phyloP scores from a whole-genome alignment of 164 flowering plant genomes.

The Cinnamomum micranthum region DNA sequence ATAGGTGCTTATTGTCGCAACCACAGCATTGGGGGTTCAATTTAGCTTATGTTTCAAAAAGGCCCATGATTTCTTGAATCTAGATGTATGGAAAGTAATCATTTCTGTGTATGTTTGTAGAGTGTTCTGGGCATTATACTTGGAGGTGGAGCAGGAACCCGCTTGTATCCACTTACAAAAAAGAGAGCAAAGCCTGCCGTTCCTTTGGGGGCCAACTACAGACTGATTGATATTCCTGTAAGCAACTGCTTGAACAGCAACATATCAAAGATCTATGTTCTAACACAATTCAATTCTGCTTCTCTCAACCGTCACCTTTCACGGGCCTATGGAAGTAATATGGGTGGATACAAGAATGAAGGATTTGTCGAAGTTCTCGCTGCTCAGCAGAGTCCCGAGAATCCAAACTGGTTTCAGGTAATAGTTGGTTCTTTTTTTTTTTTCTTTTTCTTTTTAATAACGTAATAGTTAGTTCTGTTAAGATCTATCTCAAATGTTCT shows the following conservation, averaged over 20 bases:
- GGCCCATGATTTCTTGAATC: not conserved
- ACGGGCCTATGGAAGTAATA: constrained; percentile 70
- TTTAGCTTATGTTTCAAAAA: too few species aligned
- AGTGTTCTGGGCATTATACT: constrained; percentile 87
- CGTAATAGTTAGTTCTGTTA: constrained; percentile 21
- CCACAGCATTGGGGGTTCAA: too few species aligned
- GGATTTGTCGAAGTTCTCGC: constrained; percentile 96
- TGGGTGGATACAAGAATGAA: constrained; percentile 80
- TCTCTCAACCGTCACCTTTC: constrained; percentile 89
- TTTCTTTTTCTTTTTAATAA: too few species aligned
- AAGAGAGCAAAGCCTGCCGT: constrained; percentile 93
- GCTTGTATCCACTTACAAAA: constrained; percentile 83
- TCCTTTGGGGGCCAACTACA: constrained; percentile 82
- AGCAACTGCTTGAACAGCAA: constrained; percentile 91
- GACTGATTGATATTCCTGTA: constrained; percentile 86
- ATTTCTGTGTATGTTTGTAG: constrained; percentile 26
- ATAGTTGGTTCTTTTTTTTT: not conserved
- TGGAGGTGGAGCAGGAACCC: constrained; percentile 90
- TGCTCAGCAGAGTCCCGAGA: constrained; percentile 91
- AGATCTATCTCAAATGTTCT: too few species aligned
- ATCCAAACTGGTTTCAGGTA: constrained; percentile 92
- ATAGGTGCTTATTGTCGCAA: too few species aligned
- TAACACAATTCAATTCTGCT: constrained; percentile 89
- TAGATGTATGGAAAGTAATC: not conserved
- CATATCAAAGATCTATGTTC: constrained; percentile 75